phyloP scores from a whole-genome alignment of 306 rosid genomes.

The Fragaria nilgerrensis region DNA sequence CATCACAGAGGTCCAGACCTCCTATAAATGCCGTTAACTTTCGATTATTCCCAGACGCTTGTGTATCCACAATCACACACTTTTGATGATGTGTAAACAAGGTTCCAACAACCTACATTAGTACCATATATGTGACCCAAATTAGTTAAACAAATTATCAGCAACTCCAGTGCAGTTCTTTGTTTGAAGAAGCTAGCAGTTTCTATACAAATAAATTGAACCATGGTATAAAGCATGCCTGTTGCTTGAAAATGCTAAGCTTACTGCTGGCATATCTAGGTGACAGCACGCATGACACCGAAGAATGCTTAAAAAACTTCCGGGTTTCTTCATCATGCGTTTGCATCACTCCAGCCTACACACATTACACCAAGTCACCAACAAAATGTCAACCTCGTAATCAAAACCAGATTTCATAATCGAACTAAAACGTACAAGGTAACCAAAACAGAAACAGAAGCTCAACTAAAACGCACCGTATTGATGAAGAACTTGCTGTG shows the following conservation, averaged over 20 bases:
- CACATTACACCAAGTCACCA: neutral
- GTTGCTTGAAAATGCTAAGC: constrained; percentile 98
- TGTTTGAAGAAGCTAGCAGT: neutral
- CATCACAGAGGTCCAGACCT: constrained; percentile 97
- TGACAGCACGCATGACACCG: constrained; percentile 82
- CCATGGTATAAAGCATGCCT: constrained; percentile 89
- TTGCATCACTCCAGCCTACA: constrained; percentile 90
- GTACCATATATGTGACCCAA: neutral
- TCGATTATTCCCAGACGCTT: constrained; percentile 80
- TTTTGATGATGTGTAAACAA: constrained; percentile 97
- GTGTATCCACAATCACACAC: constrained; percentile 91
- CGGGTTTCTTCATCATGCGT: constrained; percentile 98
- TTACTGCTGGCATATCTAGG: constrained; percentile 99
- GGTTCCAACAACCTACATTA: constrained; percentile 85
- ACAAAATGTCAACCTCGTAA: neutral
- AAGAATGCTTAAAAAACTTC: constrained; percentile 91
- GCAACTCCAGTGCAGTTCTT: neutral
- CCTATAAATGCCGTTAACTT: constrained; percentile 91
- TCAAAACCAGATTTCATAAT: neutral
- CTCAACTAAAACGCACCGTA: constrained; percentile 45
- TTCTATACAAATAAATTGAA: constrained; percentile 14
- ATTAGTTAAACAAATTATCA: neutral
- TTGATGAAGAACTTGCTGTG: constrained; percentile 83
- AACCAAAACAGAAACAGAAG: neutral
- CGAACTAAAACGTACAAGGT: neutral